These are phyloP conservation scores for Suillus spraguei DNA, from an alignment of 768 basidiomycete genomes.

Conservation along the genomic window DNA sequence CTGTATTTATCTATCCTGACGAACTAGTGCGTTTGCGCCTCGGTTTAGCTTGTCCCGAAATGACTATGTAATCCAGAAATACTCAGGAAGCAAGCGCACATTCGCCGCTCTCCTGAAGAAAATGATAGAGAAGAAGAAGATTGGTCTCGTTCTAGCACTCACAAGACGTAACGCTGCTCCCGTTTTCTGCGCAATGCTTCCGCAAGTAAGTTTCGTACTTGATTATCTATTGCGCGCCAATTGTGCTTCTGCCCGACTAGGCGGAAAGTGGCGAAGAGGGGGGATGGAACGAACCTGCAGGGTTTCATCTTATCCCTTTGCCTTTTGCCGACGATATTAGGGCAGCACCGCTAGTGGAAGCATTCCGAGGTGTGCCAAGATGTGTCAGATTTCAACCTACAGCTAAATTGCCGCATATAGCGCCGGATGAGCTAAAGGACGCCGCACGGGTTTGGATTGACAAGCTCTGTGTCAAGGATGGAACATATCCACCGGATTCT, in stretches of 20 bases:
- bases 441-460: constrained; percentile 74
- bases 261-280: constrained; percentile 69
- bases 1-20: constrained; percentile 89
- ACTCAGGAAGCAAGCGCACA: constrained; percentile 89
- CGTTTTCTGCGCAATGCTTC: constrained; percentile 80
- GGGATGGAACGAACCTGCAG: constrained; percentile 83
- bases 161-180: constrained; percentile 75
- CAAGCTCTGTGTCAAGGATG: constrained; percentile 77
- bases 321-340: constrained; percentile 96
- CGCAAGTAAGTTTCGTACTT: constrained; percentile 59
- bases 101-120: constrained; percentile 86
- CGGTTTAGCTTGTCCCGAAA: background rate
- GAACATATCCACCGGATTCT: constrained; percentile 84
- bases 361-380: constrained; percentile 54
- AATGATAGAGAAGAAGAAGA: constrained; percentile 78
- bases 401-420: constrained; percentile 39
- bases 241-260: constrained; percentile 36
- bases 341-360: constrained; percentile 67
- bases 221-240: background rate
- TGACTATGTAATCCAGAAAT: constrained; percentile 46
- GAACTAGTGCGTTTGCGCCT: constrained; percentile 61
- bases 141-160: constrained; percentile 76
- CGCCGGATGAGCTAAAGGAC: constrained; percentile 66
- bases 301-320: constrained; percentile 91
- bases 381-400: background rate